Evolutionary conservation across 1,284 basidiomycete genomes (phyloP).

Genomic region (Fomitopsis betulina): DNA sequence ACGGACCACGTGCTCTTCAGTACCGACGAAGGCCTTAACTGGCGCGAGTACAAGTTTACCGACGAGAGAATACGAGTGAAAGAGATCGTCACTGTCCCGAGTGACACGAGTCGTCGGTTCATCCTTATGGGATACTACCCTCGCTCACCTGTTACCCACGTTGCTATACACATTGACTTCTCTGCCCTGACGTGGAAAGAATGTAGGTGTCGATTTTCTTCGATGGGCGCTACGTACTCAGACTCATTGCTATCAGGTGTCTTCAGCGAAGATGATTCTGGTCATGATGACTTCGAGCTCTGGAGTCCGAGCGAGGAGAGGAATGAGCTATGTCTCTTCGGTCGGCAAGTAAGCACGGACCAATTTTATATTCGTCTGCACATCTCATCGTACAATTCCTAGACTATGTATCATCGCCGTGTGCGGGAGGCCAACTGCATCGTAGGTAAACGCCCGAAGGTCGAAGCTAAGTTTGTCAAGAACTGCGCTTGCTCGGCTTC

Average conservation of each 20-base stretch:
- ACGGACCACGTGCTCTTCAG: constrained; percentile 89
- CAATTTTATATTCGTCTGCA: background rate
- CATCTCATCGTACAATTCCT: constrained; percentile 1
- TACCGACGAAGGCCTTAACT: constrained; percentile 82
- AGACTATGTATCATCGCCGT: constrained; percentile 88
- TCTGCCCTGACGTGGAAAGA: constrained; percentile 66
- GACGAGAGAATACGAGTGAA: constrained; percentile 74
- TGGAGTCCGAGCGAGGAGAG: constrained; percentile 91
- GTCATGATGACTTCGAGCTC: constrained; percentile 87
- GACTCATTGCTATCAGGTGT: constrained; percentile 44
- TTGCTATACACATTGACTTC: constrained; percentile 90
- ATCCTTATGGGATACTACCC: constrained; percentile 76
- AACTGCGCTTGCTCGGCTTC: constrained; percentile 69
- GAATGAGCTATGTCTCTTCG: constrained; percentile 78
- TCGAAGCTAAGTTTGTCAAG: constrained; percentile 47
- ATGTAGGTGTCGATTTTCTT: constrained; percentile 49
- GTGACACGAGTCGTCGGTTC: constrained; percentile 89
- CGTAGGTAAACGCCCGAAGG: constrained; percentile 67
- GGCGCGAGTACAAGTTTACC: constrained; percentile 85
- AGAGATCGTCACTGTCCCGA: constrained; percentile 84
- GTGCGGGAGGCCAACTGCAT: constrained; percentile 78
- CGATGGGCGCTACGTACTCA: constrained; percentile 6
- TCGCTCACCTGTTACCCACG: constrained; percentile 42
- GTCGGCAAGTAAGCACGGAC: constrained; percentile 58
- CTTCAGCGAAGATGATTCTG: constrained; percentile 65